These are phyloP conservation scores for Trichoderma endophyticum DNA, from an alignment of 2,329 filamentous ascomycete genomes.

Conservation along the genomic window DNA sequence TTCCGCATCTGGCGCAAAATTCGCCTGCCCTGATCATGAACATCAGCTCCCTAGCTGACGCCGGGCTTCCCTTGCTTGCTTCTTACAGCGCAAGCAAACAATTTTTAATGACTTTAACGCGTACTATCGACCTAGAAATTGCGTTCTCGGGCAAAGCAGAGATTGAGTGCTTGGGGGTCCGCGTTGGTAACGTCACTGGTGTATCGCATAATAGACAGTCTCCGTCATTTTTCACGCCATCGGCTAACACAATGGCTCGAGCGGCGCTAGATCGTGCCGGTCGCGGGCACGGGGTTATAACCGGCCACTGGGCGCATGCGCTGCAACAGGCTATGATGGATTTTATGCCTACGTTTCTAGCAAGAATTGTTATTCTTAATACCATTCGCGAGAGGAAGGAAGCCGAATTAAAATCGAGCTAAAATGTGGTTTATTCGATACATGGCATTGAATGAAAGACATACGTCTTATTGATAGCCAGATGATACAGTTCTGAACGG, in stretches of 20 bases:
- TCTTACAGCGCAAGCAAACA: conserved; percentile 47
- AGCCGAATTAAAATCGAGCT: background rate
- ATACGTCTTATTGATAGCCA: too few relatives aligned
- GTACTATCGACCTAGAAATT: conserved; percentile 42
- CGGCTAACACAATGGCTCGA: conserved; percentile 21
- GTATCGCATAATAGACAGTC: conserved; percentile 20
- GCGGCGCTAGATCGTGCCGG: conserved; percentile 21
- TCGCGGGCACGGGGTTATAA: conserved; percentile 20
- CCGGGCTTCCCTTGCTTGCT: conserved; percentile 45
- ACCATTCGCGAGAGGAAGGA: background rate
- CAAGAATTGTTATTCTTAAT: conserved; percentile 10
- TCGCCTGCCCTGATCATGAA: conserved; percentile 48
- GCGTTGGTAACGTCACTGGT: conserved; percentile 22
- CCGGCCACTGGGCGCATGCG: conserved; percentile 23
- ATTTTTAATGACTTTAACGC: conserved; percentile 41
- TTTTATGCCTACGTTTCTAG: conserved; percentile 15
- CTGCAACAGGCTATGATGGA: conserved; percentile 17
- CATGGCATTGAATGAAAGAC: too few relatives aligned
- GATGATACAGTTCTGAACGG: too few relatives aligned
- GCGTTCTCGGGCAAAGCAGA: conserved; percentile 20
- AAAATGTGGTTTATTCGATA: background rate
- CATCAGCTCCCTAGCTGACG: conserved; percentile 45
- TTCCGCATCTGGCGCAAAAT: conserved; percentile 42
- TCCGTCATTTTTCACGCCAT: conserved; percentile 22
- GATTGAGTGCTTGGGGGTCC: conserved; percentile 20